Base-by-base conservation (phyloP, 129 eudicot genomes). In the Calendula officinalis region DNA sequence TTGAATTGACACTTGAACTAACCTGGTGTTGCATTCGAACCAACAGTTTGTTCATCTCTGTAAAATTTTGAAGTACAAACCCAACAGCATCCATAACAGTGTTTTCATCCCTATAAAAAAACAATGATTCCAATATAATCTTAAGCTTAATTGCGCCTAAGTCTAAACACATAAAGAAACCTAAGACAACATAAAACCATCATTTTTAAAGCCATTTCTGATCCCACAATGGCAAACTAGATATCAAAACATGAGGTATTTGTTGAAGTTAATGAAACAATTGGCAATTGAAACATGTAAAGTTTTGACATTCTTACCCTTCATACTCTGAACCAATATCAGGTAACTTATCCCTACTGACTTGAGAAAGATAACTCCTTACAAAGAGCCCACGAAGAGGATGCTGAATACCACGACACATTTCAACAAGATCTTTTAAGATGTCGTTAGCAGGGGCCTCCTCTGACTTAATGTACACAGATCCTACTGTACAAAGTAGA, bases 21-120 rank as follows among this genome's bases (percentile, higher is more conserved):
- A 89, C 97, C 95, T 90, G 97, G 69, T 90, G 89, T 59, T 84
- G 97, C 97, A 90, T 90, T 68, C 97, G 81, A 69, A 90, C 97
- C 97, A 95, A 90, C 58, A 90, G 87, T 71, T 90, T 90, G 84
- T 90, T 90, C 97, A 90, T 90, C 78, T 90, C 97, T 47, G 95
- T 90, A 64, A 90, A 90, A 75, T 90, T 90, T 67, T 90, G 97
- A 40, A 90, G 94, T 42, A 90, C 97, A 84, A 90, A 90, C 76
- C 84, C 97, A 4, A 90, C 92, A 13, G 97, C 95, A 82, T 90
- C 97, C 77, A 75, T 75, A 62, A 87, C 97, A 33, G 97, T 90
- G 65, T 90, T 86, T 51, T 84, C 97, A 82, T 90, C 97, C 72
- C 97, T 90, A n/a, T n/a, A 78, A 22, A 22, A 22, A 22, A 22